phyloP scores from a whole-genome alignment of 2,329 filamentous ascomycete genomes.

The Simplicillium aogashimaense region DNA sequence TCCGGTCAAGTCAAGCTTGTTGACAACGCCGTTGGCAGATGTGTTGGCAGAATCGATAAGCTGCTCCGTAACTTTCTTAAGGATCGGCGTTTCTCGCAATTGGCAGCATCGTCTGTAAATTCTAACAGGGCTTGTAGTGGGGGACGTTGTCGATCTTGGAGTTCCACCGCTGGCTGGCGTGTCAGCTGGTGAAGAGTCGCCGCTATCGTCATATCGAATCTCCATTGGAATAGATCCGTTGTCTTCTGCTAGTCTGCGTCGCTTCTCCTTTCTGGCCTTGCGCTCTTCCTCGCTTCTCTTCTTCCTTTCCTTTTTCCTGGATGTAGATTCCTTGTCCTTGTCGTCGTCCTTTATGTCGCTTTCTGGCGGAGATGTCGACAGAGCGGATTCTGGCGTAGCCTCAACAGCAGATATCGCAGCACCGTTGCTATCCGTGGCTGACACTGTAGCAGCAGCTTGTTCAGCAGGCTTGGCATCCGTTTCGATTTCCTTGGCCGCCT shows the following conservation, averaged over 20 bases:
- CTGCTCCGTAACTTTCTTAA: constrained; percentile 87
- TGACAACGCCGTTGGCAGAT: constrained; percentile 62
- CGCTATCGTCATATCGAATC: constrained; percentile 61
- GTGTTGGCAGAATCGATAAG: constrained; percentile 62
- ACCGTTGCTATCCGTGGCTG: not conserved
- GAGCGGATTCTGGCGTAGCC: constrained; percentile 4
- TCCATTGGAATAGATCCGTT: constrained; percentile 84
- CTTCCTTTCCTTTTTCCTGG: constrained; percentile 88
- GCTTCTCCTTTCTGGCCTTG: constrained; percentile 86
- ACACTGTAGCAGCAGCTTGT: not conserved
- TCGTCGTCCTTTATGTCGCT: constrained; percentile 18
- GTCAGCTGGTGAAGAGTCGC: constrained; percentile 33
- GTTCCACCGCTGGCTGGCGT: constrained; percentile 9
- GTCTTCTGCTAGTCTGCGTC: constrained; percentile 72
- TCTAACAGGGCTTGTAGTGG: constrained; percentile 81
- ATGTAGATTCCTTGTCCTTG: constrained; percentile 31
- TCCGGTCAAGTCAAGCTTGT: constrained; percentile 72
- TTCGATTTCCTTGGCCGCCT: constrained; percentile 45
- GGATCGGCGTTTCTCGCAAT: constrained; percentile 79
- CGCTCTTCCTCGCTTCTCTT: constrained; percentile 89
- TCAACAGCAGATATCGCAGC: constrained; percentile 9
- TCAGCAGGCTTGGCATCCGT: constrained; percentile 12
- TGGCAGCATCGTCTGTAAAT: constrained; percentile 95
- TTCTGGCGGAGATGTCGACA: constrained; percentile 28
- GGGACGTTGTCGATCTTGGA: constrained; percentile 29